Evolutionary conservation across 1,284 basidiomycete genomes (phyloP).

Genomic region (Coriolopsis trogii): DNA sequence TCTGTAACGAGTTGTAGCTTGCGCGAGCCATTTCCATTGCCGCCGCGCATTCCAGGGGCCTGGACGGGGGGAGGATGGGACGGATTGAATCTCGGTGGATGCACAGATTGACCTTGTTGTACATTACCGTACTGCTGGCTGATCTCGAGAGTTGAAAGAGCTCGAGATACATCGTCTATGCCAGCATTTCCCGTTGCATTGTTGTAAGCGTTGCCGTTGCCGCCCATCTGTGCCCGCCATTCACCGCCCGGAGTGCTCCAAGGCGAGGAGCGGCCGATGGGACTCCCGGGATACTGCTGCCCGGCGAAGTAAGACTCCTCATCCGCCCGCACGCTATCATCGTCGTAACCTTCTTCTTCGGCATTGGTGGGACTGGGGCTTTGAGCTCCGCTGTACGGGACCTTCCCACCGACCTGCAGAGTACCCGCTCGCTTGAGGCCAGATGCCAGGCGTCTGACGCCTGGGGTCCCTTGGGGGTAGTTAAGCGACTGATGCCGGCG

Average conservation of each 20-base stretch:
- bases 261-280: slow-evolving; percentile 65
- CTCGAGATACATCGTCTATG: slow-evolving; percentile 77
- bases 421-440: slow-evolving; percentile 75
- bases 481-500: slow-evolving; percentile 80
- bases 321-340: slow-evolving; percentile 55
- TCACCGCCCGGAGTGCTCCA: slow-evolving; percentile 62
- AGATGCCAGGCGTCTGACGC: slow-evolving; percentile 49
- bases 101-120: slow-evolving; percentile 52
- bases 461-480: slow-evolving; percentile 56
- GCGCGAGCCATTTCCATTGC: slow-evolving; percentile 39
- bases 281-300: slow-evolving; percentile 58
- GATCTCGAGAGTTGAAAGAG: slow-evolving; percentile 69
- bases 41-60: slow-evolving; percentile 43
- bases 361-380: slow-evolving; percentile 50
- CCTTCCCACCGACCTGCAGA: slow-evolving; percentile 53
- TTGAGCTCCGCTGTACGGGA: slow-evolving; percentile 35
- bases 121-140: slow-evolving; percentile 39
- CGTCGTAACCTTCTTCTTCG: slow-evolving; percentile 62
- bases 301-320: slow-evolving; percentile 59
- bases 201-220: slow-evolving; percentile 27
- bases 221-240: slow-evolving; percentile 56
- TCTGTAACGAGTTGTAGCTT: slow-evolving; percentile 63
- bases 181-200: slow-evolving; percentile 38
- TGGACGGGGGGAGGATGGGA: slow-evolving; percentile 50
- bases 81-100: slow-evolving; percentile 71